Evolutionary conservation across 164 flowering plant genomes (phyloP).

Genomic region (Aristolochia fimbriata): DNA sequence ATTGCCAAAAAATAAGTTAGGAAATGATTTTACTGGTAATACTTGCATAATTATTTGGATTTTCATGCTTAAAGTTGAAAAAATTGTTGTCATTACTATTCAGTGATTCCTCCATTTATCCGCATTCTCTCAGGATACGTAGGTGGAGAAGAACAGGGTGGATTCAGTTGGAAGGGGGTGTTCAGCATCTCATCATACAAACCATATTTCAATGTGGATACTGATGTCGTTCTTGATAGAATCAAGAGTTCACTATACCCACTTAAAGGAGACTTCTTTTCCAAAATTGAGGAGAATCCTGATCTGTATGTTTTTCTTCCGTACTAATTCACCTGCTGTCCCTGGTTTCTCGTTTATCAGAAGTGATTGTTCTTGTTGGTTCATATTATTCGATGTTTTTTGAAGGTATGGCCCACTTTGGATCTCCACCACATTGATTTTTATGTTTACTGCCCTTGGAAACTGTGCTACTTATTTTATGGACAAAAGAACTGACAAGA

Average conservation of each 20-base stretch:
- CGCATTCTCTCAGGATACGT: slow-evolving; percentile 8
- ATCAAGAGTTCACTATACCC: slow-evolving; percentile 70
- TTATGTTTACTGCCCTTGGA: slow-evolving; percentile 84
- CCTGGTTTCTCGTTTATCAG: not conserved
- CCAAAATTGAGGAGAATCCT: slow-evolving; percentile 85
- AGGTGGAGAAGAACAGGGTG: slow-evolving; percentile 60
- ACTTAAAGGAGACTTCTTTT: slow-evolving; percentile 60
- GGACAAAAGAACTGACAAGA: slow-evolving; percentile 33
- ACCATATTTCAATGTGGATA: slow-evolving; percentile 91
- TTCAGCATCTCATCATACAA: slow-evolving; percentile 74
- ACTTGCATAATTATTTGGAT: not conserved
- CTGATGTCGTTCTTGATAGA: slow-evolving; percentile 76
- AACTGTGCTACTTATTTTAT: slow-evolving; percentile 85
- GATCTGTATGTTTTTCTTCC: slow-evolving; percentile 65
- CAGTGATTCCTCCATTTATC: not conserved
- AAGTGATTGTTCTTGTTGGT: not conserved
- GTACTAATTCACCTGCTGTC: not conserved
- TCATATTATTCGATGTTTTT: not conserved
- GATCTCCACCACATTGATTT: slow-evolving; percentile 83
- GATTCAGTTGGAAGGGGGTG: slow-evolving; percentile 67
- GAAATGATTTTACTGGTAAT: not conserved
- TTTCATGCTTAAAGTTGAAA: not conserved
- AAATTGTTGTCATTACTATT: not conserved
- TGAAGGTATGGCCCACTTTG: slow-evolving; percentile 85
- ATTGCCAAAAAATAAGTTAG: not conserved